Percentiles rank a stretch among this genome's conserved stretches.
These are phyloP conservation scores for Brassica incana DNA, from an alignment of 345 rosid species.

Conservation along the genomic window DNA sequence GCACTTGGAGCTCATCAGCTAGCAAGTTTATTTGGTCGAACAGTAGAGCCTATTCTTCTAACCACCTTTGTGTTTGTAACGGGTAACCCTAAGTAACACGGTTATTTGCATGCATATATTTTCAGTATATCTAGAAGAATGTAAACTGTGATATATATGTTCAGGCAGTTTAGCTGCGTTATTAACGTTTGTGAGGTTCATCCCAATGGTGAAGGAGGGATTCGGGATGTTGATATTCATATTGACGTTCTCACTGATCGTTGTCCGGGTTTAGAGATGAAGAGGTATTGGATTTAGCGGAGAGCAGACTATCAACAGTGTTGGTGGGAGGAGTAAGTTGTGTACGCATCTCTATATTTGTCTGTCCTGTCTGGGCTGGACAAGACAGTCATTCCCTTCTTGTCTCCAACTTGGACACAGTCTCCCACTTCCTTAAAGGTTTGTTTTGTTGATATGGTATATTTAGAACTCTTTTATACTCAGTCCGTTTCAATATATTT, in stretches of 20 bases:
- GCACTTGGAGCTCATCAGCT: slow-evolving; percentile 68
- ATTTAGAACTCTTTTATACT: too few species aligned
- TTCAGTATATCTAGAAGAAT: not conserved
- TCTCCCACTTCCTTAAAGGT: slow-evolving; percentile 72
- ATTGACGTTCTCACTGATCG: slow-evolving; percentile 79
- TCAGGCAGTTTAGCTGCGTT: slow-evolving; percentile 43
- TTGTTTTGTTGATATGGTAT: not conserved
- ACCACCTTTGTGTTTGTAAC: slow-evolving; percentile 61
- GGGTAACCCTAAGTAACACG: slow-evolving; percentile 37
- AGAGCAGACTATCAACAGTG: slow-evolving; percentile 63
- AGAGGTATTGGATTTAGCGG: slow-evolving; percentile 52
- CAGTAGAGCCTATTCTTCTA: slow-evolving; percentile 56
- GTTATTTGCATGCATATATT: not conserved
- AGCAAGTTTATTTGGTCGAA: slow-evolving; percentile 55
- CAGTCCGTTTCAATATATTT: too few species aligned
- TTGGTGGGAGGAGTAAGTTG: slow-evolving; percentile 64
- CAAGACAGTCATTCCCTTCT: slow-evolving; percentile 77
- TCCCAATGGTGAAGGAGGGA: slow-evolving; percentile 57
- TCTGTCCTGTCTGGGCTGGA: slow-evolving; percentile 84
- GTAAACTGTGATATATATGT: slow-evolving; percentile 35
- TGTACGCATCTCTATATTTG: slow-evolving; percentile 52
- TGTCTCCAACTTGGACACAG: slow-evolving; percentile 51
- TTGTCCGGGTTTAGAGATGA: slow-evolving; percentile 67
- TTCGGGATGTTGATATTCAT: slow-evolving; percentile 71
- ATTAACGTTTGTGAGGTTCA: slow-evolving; percentile 55